Evolutionary conservation across 192 early-diverging fungal genomes (phyloP), one percentile per base, ranked within the genome.

Genomic region (Umbelopsis vinacea): DNA sequence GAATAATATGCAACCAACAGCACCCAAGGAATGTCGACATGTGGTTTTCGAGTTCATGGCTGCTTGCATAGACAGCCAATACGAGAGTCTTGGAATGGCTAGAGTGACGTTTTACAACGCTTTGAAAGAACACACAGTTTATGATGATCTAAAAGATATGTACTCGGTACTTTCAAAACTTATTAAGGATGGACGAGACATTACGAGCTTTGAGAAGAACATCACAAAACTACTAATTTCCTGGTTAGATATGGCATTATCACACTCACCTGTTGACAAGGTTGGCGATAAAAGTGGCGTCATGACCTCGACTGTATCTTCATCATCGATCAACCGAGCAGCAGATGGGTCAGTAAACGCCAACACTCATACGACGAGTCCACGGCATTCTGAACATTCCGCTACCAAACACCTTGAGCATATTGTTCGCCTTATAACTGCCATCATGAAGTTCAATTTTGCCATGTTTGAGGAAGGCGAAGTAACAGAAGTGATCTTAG

Each of bases 151-250:
- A 74, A 67, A 68, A 6, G 80, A 86, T 69, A 87, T 82, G 60
- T 77, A 85, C 21, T 50, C 73, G 15, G 87, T 86, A 8, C 66
- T 89, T 4, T 76, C 67, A 33, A 78, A 81, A 40, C 72, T 89
- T 10, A 85, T 80, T 45, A 86, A 85, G 17, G 76, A 86, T 54
- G 88, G 88, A 8, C 74, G 85, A 43, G 85, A 89, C 67, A 83
- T 88, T 12, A 83, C 83, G 60, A 79, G 81, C 5, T 86, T 89
- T 37, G 88, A 89, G 70, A 86, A 86, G 73, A 88, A 88, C 52
- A 79, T 89, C 8, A 79, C 69, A 8, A 75, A 83, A 40, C 63
- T 89, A 0, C 71, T 87, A 21, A 81, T 82, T 11, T 74, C 76
- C 45, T 87, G 85, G 87, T 69, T 87, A 22, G 78, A 77, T 33